phyloP scores from a whole-genome alignment of 169 alveolate genomes.

The Cryptosporidium sp. region DNA sequence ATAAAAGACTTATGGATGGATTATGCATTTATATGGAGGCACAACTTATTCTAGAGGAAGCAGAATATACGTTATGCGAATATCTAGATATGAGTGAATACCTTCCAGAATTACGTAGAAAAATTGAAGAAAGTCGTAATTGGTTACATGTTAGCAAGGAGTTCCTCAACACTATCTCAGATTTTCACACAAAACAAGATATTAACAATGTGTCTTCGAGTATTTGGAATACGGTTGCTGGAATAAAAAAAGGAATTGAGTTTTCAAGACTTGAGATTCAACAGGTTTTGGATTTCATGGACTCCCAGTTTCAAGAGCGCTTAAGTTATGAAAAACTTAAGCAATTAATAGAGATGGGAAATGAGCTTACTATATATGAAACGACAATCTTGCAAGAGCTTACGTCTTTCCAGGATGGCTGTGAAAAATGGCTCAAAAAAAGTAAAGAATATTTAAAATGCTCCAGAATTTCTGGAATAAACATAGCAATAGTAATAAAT shows the following conservation, averaged over 20 bases:
- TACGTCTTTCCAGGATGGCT: constrained; percentile 25
- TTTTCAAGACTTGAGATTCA: constrained; percentile 32
- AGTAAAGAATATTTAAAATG: constrained; percentile 35
- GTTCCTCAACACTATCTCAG: constrained; percentile 34
- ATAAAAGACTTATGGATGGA: constrained; percentile 59
- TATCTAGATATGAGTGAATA: constrained; percentile 67
- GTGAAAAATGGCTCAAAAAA: constrained; percentile 64
- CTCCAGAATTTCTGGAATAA: constrained; percentile 19
- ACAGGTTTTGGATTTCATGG: constrained; percentile 16
- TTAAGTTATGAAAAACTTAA: constrained; percentile 43
- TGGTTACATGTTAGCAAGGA: constrained; percentile 60
- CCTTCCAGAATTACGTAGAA: constrained; percentile 23
- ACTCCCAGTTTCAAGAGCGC: constrained; percentile 22
- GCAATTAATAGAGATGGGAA: constrained; percentile 42
- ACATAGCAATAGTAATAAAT: not conserved
- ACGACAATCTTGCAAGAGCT: constrained; percentile 48
- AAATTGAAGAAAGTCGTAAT: constrained; percentile 30
- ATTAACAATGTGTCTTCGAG: constrained; percentile 53
- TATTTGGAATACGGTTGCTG: constrained; percentile 54
- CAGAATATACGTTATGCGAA: constrained; percentile 64
- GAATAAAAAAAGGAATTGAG: constrained; percentile 51
- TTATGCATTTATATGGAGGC: constrained; percentile 62
- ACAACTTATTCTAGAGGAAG: constrained; percentile 62
- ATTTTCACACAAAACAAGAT: constrained; percentile 55
- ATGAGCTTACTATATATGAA: constrained; percentile 71